phyloP scores from a whole-genome alignment of 208 protist species.

The Porcisia deanei region DNA sequence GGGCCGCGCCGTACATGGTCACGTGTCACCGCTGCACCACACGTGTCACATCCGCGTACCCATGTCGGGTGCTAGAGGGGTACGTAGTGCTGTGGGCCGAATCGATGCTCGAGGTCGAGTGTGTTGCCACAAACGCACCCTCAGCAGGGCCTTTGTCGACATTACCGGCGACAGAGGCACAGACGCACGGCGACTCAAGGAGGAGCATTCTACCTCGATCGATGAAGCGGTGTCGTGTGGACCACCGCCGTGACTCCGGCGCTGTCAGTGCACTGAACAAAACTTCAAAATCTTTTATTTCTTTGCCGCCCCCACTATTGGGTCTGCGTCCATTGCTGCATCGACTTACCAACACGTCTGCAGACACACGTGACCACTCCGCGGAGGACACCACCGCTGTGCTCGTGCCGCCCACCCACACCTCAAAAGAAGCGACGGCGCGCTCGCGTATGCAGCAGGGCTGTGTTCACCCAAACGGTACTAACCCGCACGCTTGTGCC shows the following conservation, averaged over 20 bases:
- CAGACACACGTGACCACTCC: not conserved
- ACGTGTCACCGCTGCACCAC: constrained; percentile 34
- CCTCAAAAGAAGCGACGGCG: not conserved
- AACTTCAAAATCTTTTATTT: not conserved
- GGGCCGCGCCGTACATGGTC: constrained; percentile 12
- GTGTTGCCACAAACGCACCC: not conserved
- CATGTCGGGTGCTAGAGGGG: constrained; percentile 37
- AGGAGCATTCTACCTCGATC: too few relatives aligned
- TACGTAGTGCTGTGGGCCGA: constrained; percentile 69
- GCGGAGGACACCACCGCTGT: not conserved
- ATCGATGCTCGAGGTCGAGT: constrained; percentile 33
- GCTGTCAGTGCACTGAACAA: not conserved
- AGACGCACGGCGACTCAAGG: not conserved
- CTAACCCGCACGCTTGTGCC: not conserved
- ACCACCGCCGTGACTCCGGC: too few relatives aligned
- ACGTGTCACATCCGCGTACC: constrained; percentile 32
- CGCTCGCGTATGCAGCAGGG: not conserved
- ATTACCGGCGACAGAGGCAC: too few relatives aligned
- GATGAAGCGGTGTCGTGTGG: not conserved
- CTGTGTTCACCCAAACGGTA: not conserved
- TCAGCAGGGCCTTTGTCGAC: not conserved
- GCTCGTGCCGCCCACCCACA: too few relatives aligned
- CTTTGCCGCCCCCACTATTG: not conserved
- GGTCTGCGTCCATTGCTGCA: constrained; percentile 13
- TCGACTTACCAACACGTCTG: not conserved